Conservation (phyloP, 2,329 filamentous ascomycete genomes). For the Fusarium pseudoanthophilum region DNA sequence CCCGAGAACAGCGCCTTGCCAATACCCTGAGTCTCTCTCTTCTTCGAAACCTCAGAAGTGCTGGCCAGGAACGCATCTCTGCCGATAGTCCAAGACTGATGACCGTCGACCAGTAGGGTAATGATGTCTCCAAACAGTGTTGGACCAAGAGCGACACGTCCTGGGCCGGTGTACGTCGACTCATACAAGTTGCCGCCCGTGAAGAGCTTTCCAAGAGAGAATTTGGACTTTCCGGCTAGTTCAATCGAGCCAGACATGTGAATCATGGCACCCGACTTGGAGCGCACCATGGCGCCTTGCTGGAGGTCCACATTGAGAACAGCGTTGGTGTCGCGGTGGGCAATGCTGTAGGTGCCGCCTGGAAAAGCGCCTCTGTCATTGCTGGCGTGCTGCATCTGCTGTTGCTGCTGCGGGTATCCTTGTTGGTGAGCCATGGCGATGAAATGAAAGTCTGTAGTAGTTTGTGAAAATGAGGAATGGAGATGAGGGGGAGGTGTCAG, state of each 20-base stretch:
- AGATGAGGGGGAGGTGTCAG: not conserved
- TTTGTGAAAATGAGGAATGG: not conserved
- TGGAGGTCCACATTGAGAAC: not conserved
- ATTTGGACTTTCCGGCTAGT: not conserved
- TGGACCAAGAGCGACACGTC: not conserved
- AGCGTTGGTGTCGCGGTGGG: not conserved
- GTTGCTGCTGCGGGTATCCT: not conserved
- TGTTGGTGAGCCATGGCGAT: not conserved
- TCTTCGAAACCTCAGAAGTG: not conserved
- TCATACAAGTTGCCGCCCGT: not conserved
- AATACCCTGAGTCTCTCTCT: not conserved
- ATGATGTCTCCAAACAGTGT: not conserved
- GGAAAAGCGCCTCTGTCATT: not conserved
- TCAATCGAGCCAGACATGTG: not conserved
- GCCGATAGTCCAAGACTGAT: not conserved
- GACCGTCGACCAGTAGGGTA: not conserved
- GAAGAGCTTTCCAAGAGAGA: not conserved
- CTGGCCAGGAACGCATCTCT: not conserved
- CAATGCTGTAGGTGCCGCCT: not conserved
- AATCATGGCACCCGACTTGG: not conserved
- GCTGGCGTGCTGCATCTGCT: accelerated
- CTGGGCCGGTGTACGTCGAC: not conserved
- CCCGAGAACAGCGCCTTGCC: not conserved
- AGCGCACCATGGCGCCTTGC: not conserved
- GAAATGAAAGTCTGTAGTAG: too few species aligned